Evolutionary conservation across 2,329 filamentous ascomycete genomes (phyloP), one percentile per base, ranked within the genome.

Genomic region (Botrytis elliptica): DNA sequence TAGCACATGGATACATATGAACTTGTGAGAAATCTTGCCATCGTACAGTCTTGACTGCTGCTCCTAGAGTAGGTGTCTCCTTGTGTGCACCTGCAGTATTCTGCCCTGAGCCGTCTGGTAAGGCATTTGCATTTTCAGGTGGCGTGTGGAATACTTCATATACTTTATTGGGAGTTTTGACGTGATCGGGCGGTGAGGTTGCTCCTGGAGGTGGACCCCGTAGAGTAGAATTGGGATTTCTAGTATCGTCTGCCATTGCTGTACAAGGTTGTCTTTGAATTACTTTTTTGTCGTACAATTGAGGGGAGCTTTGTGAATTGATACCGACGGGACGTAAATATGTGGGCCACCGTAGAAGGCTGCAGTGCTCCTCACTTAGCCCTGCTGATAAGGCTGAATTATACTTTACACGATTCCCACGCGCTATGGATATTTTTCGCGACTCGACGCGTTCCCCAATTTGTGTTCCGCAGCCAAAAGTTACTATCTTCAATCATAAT

Each of bases 1-100:
- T 87, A 33, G 93, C 92, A 82, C 96, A 98, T 0, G 95, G 95
- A 73, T 90, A 88, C 82, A 92, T 91, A 82, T 95, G 91, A 71
- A 97, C 85, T 63, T 89, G 88, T 63, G 89, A 82, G 76, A 95
- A 92, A 79, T 95, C 93, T 57, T 91, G 86, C 57, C 86, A 80
- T 75, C 90, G 90, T 75, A 95, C 90, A 66, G 87, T 88, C 75
- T 89, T 88, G 68, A 95, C 85, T 0, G 89, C 92, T 60, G 93
- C 90, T 55, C 83, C 82, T n/a, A 90, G 78, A 66, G 81, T 88
- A 72, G 84, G 85, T 9, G 70, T 71, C 65, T 76, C 64, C 20
- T 75, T 67, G 25, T 74, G 73, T 14, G 76, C 42, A 12, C 80
- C 80, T 5, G 81, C 81, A 12, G 81, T 82, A 72, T 82, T 81